Base-by-base conservation (phyloP, 2,329 filamentous ascomycete genomes). In the Colletotrichum sp. region DNA sequence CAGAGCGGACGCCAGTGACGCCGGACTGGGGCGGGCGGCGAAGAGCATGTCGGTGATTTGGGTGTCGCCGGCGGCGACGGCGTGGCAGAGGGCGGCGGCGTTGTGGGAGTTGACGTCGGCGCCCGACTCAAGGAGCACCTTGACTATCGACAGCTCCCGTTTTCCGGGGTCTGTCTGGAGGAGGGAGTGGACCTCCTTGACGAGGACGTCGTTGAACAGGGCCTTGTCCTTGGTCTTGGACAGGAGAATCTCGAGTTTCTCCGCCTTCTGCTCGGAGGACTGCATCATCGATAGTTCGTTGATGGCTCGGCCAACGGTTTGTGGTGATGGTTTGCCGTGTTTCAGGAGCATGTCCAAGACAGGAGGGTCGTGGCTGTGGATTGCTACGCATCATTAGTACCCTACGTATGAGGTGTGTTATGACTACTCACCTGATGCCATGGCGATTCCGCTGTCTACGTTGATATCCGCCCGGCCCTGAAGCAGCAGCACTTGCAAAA, bases 71-170 rank as follows among this genome's bases (percentile, higher is more conserved):
- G 84, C 84, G 21, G 84, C 84, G 4, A 91, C 85, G 6, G 89
- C 88, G 67, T 83, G 82, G 66, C 87, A 87, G 1, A 92, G 79
- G 0, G 89, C 85, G 2, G 86, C 85, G 1, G 86, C 89, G 31
- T 89, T 86, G 70, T 86, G 84, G 2, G 84, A 83, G 75, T 91
- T 90, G n/a, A 90, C 82, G 61, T 91, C 86, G 3, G 90, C 90
- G 1, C 89, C 88, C 2, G 86, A 83, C 2, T 84, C 82, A 2
- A 92, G 78, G 0, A 92, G 83, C 1, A 84, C 80, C 69, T 85
- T 84, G 38, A 91, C 72, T 1, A 87, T 84, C 3, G 85, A 82
- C 7, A 88, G 79, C 2, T 84, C 84, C 6, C 86, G 84, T 13
- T 84, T 78, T 2, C 82, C 79, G 1, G 80, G 78, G 0, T 80